A percentile compares a stretch with the other conserved stretches of the same genome.
Conservation (phyloP, 1,284 basidiomycete species). For the Fistulinella cinereoalba region DNA sequence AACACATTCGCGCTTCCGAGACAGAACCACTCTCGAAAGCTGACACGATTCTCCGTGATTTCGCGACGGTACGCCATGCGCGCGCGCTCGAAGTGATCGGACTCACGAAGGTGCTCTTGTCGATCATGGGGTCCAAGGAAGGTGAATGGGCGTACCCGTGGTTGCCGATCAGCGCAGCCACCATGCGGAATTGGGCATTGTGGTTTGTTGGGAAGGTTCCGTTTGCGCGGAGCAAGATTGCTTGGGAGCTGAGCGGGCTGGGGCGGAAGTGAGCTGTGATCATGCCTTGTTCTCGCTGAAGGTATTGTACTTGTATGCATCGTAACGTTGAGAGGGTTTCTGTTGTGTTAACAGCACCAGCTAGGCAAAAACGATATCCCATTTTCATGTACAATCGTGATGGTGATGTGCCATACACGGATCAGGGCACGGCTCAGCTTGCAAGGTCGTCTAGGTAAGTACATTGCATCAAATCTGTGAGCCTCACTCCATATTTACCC, state of each 20-base stretch:
- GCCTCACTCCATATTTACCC: no score
- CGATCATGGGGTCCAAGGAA: conserved; percentile 11
- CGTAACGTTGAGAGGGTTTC: no score
- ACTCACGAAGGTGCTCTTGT: conserved; percentile 24
- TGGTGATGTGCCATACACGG: no score
- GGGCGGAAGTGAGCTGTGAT: conserved; percentile 12
- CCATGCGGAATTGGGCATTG: conserved; percentile 16
- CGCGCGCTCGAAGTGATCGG: conserved; percentile 24
- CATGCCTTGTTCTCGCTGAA: no score
- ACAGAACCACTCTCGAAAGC: conserved; percentile 13
- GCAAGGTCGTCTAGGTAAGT: no score
- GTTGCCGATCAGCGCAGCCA: conserved; percentile 19
- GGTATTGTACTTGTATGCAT: no score
- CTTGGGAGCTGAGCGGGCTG: conserved; percentile 29
- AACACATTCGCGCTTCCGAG: conserved; percentile 20
- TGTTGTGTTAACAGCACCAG: no score
- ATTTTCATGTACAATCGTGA: no score
- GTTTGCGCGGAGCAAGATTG: conserved; percentile 14
- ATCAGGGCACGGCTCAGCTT: no score
- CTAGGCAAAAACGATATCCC: no score
- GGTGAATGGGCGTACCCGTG: conserved; percentile 15
- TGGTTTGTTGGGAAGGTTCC: conserved; percentile 18
- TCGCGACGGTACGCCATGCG: conserved; percentile 16
- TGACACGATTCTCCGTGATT: conserved; percentile 20
- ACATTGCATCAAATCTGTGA: no score